Percentiles rank a stretch among this genome's conserved stretches.
Conservation (phyloP, 2,329 filamentous ascomycete genomes). For the Aspergillus quadricinctus region DNA sequence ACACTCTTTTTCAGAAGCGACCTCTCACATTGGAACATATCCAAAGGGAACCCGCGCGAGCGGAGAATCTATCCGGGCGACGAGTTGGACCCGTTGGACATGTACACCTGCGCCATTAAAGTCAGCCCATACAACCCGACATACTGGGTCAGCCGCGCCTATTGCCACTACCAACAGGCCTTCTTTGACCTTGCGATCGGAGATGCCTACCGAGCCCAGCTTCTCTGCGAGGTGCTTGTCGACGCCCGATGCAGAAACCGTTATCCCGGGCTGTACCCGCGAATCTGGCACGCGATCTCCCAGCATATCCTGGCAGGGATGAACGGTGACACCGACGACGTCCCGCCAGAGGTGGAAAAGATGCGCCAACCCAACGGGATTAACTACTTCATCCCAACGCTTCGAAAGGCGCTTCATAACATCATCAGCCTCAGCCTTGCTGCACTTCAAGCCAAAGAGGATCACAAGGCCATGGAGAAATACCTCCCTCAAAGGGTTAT, state of each 20-base stretch:
- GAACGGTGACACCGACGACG: not conserved
- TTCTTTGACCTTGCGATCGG: conserved; percentile 35
- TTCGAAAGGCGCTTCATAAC: conserved; percentile 25
- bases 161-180: conserved; percentile 29
- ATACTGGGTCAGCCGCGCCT: conserved; percentile 35
- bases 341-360: conserved; percentile 11
- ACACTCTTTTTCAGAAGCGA: conserved; percentile 21
- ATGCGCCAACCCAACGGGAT: conserved; percentile 23
- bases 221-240: conserved; percentile 28
- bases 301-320: conserved; percentile 26
- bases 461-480: conserved; percentile 20
- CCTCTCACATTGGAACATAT: conserved; percentile 25
- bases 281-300: conserved; percentile 30
- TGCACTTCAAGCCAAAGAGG: conserved; percentile 28
- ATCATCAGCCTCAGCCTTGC: conserved; percentile 29
- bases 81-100: conserved; percentile 24
- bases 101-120: conserved; percentile 34
- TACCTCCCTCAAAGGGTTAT: conserved; percentile 13
- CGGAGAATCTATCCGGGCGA: conserved; percentile 6
- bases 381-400: conserved; percentile 26
- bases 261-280: conserved; percentile 25
- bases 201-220: conserved; percentile 32
- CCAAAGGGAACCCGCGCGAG: conserved; percentile 3
- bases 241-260: conserved; percentile 17
- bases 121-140: conserved; percentile 35